Percentiles rank a stretch among this genome's conserved stretches.
phyloP scores from a whole-genome alignment of 371 early-diverging fungal species.

The Lichtheimia corymbifera region DNA sequence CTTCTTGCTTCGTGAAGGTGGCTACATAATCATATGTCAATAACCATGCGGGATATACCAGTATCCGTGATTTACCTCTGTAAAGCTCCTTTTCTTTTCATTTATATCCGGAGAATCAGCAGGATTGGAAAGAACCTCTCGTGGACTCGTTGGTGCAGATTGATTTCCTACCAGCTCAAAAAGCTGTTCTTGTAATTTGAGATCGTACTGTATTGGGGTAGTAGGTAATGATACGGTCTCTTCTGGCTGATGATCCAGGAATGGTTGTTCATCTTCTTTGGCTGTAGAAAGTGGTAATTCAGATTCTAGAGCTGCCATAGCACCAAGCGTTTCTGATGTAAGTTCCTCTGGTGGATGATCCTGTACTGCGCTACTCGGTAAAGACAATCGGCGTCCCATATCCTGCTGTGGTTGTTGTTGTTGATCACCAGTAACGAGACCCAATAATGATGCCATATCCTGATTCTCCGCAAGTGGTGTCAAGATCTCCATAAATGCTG shows the following conservation, averaged over 20 bases:
- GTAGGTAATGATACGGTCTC: neutral
- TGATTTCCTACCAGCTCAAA: slow-evolving; percentile 25
- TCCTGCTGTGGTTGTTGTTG: slow-evolving; percentile 3
- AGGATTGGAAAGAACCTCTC: slow-evolving; percentile 3
- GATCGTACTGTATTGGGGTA: neutral
- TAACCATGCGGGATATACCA: neutral
- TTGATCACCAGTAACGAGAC: neutral
- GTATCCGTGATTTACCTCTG: neutral
- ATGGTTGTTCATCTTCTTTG: slow-evolving; percentile 8
- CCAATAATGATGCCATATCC: slow-evolving; percentile 6
- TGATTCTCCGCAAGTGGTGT: slow-evolving; percentile 18
- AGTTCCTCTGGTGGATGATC: slow-evolving; percentile 27
- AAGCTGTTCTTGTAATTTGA: slow-evolving; percentile 34
- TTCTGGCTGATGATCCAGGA: neutral
- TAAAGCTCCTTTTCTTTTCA: neutral
- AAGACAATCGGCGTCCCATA: slow-evolving; percentile 30
- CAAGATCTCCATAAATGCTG: slow-evolving; percentile 39
- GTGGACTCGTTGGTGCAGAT: neutral
- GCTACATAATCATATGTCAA: neutral
- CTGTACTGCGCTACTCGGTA: slow-evolving; percentile 41
- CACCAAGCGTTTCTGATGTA: slow-evolving; percentile 29
- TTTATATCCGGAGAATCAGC: neutral
- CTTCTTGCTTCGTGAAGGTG: neutral
- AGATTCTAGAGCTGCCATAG: slow-evolving; percentile 22
- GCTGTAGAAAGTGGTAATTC: slow-evolving; percentile 21